Percentiles rank a stretch among this genome's conserved stretches.
phyloP scores from a whole-genome alignment of 2,329 filamentous ascomycete species.

The Akanthomyces lecanii region DNA sequence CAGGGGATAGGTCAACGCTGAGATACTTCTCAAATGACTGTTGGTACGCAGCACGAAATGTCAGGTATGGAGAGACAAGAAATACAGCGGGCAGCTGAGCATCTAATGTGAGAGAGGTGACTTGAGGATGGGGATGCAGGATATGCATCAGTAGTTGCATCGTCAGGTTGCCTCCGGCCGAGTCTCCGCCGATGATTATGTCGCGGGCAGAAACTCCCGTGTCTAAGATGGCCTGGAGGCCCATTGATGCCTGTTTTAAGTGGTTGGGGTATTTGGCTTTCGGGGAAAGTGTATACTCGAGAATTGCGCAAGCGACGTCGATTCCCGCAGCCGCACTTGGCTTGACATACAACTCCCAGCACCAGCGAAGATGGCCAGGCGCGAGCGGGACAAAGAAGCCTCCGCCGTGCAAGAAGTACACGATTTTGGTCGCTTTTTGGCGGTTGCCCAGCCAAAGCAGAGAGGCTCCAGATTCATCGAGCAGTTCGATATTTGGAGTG shows the following conservation, averaged over 20 bases:
- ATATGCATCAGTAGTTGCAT: constrained; percentile 27
- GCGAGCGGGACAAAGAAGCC: constrained; percentile 25
- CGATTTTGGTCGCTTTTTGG: constrained; percentile 24
- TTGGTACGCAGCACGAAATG: constrained; percentile 10
- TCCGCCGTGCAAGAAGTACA: constrained; percentile 30
- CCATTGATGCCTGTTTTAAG: constrained; percentile 14
- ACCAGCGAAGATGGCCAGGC: constrained; percentile 26
- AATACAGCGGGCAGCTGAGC: constrained; percentile 27
- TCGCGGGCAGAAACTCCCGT: not conserved
- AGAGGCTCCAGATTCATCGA: constrained; percentile 14
- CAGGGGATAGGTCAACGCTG: not conserved
- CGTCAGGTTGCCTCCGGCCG: constrained; percentile 30
- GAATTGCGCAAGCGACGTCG: constrained; percentile 18
- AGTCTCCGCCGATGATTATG: constrained; percentile 24
- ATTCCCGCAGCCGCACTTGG: constrained; percentile 10
- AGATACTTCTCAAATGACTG: constrained; percentile 11
- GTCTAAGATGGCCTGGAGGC: not conserved
- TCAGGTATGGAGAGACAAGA: constrained; percentile 27
- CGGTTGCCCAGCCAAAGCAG: constrained; percentile 30
- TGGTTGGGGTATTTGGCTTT: constrained; percentile 18
- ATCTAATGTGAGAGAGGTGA: constrained; percentile 18
- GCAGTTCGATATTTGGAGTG: not conserved
- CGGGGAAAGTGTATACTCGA: constrained; percentile 20
- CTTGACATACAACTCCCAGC: constrained; percentile 24
- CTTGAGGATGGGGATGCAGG: constrained; percentile 25